These are phyloP conservation scores for Acmispon strigosus DNA, from an alignment of 306 rosid species.

Conservation along the genomic window DNA sequence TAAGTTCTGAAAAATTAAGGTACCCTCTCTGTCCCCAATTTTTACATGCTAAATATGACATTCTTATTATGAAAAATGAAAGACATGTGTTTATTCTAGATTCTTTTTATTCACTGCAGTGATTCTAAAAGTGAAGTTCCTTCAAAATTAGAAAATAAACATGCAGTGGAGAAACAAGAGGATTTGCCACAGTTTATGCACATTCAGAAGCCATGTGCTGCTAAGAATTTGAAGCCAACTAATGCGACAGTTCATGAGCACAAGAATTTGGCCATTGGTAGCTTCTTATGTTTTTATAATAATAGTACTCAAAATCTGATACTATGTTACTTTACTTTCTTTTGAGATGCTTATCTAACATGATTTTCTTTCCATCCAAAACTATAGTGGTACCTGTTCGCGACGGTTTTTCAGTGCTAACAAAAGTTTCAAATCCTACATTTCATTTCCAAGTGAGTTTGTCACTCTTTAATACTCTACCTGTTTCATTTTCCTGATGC, in stretches of 20 bases:
- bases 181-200: conserved; percentile 44
- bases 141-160: conserved; percentile 23
- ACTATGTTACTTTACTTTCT: not conserved
- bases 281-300: not conserved
- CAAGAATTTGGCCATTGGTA: conserved; percentile 36
- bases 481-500: not conserved
- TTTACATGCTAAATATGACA: not conserved
- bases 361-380: conserved; percentile 4
- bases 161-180: conserved; percentile 24
- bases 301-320: not conserved
- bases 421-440: conserved; percentile 52
- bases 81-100: not conserved
- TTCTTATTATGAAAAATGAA: not conserved
- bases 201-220: conserved; percentile 26
- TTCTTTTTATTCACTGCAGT: conserved; percentile 29
- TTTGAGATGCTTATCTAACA: not conserved
- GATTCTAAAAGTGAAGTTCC: conserved; percentile 8
- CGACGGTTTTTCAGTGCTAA: conserved; percentile 46
- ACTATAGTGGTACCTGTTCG: conserved; percentile 41
- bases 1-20: conserved; percentile 28
- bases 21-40: not conserved
- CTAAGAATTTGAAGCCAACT: conserved; percentile 24
- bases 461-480: not conserved
- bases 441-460: conserved; percentile 71
- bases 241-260: conserved; percentile 15